These are phyloP conservation scores for Fusarium hainanense DNA, from an alignment of 2,329 filamentous ascomycete species.

Conservation along the genomic window DNA sequence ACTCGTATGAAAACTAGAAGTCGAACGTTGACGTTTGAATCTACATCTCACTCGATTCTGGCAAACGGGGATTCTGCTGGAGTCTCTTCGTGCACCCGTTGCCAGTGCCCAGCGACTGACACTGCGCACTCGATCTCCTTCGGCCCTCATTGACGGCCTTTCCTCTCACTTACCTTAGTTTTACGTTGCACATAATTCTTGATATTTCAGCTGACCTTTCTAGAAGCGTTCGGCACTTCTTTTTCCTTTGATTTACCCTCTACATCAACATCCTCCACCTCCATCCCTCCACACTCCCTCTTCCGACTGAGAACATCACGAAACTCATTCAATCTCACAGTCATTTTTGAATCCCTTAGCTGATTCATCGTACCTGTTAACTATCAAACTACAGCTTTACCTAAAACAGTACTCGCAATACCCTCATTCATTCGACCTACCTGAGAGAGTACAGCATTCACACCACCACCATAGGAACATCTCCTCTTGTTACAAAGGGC, in stretches of 20 bases:
- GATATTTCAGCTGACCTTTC: background rate
- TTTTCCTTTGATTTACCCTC: background rate
- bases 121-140: background rate
- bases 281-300: background rate
- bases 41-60: background rate
- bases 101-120: slow-evolving; percentile 16
- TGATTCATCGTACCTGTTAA: background rate
- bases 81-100: slow-evolving; percentile 5
- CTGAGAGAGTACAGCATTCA: background rate
- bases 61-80: background rate
- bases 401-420: background rate
- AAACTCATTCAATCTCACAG: slow-evolving; percentile 1
- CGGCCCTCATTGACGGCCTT: background rate
- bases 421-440: background rate
- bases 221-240: background rate
- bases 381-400: background rate
- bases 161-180: background rate
- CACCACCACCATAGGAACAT: background rate
- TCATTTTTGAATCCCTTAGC: background rate
- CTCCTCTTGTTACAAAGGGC: background rate
- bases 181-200: background rate
- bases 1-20: background rate
- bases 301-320: background rate
- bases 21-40: background rate
- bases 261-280: background rate